phyloP scores from a whole-genome alignment of 1,139 yeast species.

The Pichia sp. region DNA sequence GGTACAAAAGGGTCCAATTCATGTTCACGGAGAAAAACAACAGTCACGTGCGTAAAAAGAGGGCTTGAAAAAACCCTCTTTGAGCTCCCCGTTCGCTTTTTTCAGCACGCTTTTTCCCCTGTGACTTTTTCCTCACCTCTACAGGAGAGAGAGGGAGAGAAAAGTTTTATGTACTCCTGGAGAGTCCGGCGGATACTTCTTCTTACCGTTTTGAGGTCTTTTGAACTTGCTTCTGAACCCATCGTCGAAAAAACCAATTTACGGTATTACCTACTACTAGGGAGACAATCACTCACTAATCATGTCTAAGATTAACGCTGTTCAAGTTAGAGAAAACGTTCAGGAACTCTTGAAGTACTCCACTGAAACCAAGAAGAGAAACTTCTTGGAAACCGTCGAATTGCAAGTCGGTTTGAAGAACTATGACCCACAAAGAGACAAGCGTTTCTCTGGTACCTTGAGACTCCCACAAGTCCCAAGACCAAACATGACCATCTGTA shows the following conservation, averaged over 20 bases:
- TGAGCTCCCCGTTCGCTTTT: neutral
- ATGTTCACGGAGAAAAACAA: too few relatives aligned
- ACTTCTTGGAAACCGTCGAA: conserved; percentile 99
- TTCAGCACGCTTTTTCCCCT: neutral
- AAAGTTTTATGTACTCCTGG: neutral
- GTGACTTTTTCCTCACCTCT: neutral
- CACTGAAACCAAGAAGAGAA: conserved; percentile 97
- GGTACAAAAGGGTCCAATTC: too few relatives aligned
- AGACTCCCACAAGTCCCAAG: conserved; percentile 99
- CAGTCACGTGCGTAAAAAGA: conserved; percentile 8
- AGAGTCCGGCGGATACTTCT: neutral
- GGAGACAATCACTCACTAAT: conserved; percentile 58
- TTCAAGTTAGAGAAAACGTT: conserved; percentile 97
- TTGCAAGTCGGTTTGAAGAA: conserved; percentile 99
- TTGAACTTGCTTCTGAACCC: conserved; percentile 8
- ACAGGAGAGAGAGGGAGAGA: neutral
- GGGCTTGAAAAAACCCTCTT: conserved; percentile 3
- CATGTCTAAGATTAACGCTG: conserved; percentile 91
- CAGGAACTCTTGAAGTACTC: conserved; percentile 88
- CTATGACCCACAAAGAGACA: conserved; percentile 99
- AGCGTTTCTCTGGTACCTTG: conserved; percentile 99
- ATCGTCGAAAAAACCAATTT: conserved; percentile 24
- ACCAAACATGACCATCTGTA: conserved; percentile 99
- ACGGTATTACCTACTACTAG: conserved; percentile 41
- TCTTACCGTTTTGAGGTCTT: neutral